Evolutionary conservation across 2,329 filamentous ascomycete species (phyloP).

Genomic region (Stylonectria norvegica): DNA sequence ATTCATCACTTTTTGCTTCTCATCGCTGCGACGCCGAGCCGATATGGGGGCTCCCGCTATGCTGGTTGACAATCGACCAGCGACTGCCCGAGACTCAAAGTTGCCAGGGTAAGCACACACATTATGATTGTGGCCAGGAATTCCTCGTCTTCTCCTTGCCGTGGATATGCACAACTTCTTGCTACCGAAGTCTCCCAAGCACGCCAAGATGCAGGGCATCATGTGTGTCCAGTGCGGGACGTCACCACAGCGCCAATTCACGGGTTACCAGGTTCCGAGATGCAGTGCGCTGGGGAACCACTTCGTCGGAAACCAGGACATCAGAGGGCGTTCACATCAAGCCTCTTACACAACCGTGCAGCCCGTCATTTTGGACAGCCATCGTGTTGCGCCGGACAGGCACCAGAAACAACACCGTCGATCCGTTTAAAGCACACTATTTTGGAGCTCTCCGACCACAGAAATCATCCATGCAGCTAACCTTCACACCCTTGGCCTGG

Average conservation of each 20-base stretch:
- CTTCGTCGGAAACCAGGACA: conserved; percentile 16
- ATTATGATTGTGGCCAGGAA: too few species aligned
- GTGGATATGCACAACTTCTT: too few species aligned
- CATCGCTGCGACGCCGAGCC: conserved; percentile 2
- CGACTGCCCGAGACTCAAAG: too few species aligned
- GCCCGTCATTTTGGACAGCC: conserved; percentile 13
- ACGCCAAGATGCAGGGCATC: conserved; percentile 2
- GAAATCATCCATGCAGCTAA: too few species aligned
- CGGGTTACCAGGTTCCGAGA: conserved; percentile 9
- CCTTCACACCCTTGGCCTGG: too few species aligned
- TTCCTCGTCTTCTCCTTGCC: too few species aligned
- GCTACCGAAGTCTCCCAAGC: conserved; percentile 3
- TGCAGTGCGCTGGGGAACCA: conserved; percentile 16
- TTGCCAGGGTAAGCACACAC: too few species aligned
- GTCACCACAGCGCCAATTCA: conserved; percentile 10
- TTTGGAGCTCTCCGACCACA: too few species aligned
- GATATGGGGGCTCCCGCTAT: too few species aligned
- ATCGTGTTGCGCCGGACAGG: conserved; percentile 18
- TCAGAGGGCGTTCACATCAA: conserved; percentile 14
- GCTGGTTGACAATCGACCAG: too few species aligned
- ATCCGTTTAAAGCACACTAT: too few species aligned
- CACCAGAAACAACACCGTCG: conserved; percentile 13
- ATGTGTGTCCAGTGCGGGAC: too few species aligned
- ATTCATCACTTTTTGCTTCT: conserved; percentile 14
- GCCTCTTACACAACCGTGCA: conserved; percentile 23